Evolutionary conservation across 352 stramenopile genomes (phyloP).

Genomic region (Halophytophthora batemanensis): DNA sequence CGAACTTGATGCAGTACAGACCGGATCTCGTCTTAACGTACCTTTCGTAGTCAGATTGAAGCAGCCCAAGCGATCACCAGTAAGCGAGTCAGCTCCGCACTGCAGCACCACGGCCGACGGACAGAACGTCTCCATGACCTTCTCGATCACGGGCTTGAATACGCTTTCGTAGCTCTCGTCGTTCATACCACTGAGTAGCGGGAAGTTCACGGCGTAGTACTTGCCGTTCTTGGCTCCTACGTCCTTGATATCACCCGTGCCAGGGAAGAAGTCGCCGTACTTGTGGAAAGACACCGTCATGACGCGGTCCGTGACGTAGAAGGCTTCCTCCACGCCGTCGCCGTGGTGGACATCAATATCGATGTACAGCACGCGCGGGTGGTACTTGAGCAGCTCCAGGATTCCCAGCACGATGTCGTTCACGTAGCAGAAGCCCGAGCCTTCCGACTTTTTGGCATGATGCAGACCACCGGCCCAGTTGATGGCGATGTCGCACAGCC

Average conservation of each 20-base stretch:
- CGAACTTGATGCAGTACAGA: no score
- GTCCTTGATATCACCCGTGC: constrained; percentile 73
- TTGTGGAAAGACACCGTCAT: constrained; percentile 56
- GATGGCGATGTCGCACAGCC: constrained; percentile 94
- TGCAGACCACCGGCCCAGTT: constrained; percentile 98
- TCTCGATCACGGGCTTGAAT: constrained; percentile 97
- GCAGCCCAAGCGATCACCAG: constrained; percentile 95
- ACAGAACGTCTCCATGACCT: constrained; percentile 89
- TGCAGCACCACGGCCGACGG: constrained; percentile 95
- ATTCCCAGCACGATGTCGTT: constrained; percentile 98
- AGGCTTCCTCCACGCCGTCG: constrained; percentile 54
- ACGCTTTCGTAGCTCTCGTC: constrained; percentile 95
- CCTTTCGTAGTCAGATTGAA: constrained; percentile 96
- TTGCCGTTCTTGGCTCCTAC: constrained; percentile 93
- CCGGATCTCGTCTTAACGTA: no score
- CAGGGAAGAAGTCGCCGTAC: constrained; percentile 49
- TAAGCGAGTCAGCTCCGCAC: constrained; percentile 97
- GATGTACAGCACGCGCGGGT: constrained; percentile 37
- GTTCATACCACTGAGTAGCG: constrained; percentile 94
- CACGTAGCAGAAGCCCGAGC: constrained; percentile 93
- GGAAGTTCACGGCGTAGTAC: constrained; percentile 97
- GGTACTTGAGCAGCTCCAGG: constrained; percentile 96
- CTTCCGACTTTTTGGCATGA: constrained; percentile 96
- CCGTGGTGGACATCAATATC: constrained; percentile 69
- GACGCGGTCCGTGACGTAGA: constrained; percentile 48